Conservation (phyloP, 2,329 filamentous ascomycete species). For the Alternaria burnsii region DNA sequence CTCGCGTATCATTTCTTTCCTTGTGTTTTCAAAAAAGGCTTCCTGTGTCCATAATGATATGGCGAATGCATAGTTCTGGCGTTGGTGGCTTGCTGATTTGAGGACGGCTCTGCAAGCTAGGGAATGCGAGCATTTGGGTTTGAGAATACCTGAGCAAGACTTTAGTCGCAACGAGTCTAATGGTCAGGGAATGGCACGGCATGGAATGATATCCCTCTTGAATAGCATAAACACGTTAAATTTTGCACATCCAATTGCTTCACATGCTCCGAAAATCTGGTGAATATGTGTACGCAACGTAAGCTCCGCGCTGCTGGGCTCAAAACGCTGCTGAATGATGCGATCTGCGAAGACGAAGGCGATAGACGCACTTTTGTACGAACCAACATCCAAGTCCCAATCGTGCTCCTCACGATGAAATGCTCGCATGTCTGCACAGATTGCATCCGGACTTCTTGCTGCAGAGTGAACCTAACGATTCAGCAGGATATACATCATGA, state of each 20-base stretch:
- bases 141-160: background rate
- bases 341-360: background rate
- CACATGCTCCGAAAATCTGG: background rate
- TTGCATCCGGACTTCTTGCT: background rate
- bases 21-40: conserved; percentile 29
- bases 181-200: background rate
- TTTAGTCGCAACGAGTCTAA: background rate
- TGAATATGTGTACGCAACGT: background rate
- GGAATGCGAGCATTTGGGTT: background rate
- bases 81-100: conserved; percentile 25
- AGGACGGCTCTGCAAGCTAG: conserved; percentile 6
- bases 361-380: no score
- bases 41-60: conserved; percentile 2
- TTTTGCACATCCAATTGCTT: background rate
- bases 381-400: no score
- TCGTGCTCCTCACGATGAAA: background rate
- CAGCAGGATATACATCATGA: background rate
- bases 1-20: conserved; percentile 12
- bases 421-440: background rate
- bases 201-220: background rate
- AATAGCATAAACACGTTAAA: conserved; percentile 9
- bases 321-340: background rate
- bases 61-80: conserved; percentile 34
- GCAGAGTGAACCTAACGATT: background rate
- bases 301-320: background rate